Conservation (phyloP, 176 grass and related monocot species). For the Zoysia japonica region DNA sequence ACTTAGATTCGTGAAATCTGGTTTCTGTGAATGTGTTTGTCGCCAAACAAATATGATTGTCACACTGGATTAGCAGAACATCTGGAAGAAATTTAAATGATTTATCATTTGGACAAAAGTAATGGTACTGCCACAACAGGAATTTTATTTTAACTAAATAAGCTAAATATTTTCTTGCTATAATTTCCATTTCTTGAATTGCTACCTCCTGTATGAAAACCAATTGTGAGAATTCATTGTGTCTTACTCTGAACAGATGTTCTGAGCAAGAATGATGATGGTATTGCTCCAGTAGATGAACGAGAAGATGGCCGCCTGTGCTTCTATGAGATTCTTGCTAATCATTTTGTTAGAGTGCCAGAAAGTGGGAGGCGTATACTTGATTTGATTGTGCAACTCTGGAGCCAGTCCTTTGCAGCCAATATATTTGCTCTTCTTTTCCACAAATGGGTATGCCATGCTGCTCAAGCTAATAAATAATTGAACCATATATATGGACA, state of each 20-base stretch:
- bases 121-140: background rate
- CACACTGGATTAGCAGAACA: background rate
- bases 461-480: background rate
- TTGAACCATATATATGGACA: background rate
- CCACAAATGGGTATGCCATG: constrained; percentile 79
- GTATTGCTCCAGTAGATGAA: constrained; percentile 50
- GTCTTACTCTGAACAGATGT: constrained; percentile 63
- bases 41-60: background rate
- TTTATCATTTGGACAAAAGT: background rate
- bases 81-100: background rate
- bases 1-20: background rate
- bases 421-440: constrained; percentile 98
- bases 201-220: background rate
- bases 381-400: constrained; percentile 93
- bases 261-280: constrained; percentile 52
- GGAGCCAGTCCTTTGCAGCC: constrained; percentile 93
- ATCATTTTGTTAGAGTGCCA: constrained; percentile 75
- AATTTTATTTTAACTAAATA: background rate
- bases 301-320: constrained; percentile 50
- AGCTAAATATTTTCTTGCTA: background rate
- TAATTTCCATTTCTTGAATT: background rate
- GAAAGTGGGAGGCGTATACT: constrained; percentile 79
- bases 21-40: background rate
- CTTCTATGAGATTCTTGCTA: constrained; percentile 92
- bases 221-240: background rate